Evolutionary conservation across 2,329 filamentous ascomycete genomes (phyloP).

Genomic region (Colletotrichum sp.): DNA sequence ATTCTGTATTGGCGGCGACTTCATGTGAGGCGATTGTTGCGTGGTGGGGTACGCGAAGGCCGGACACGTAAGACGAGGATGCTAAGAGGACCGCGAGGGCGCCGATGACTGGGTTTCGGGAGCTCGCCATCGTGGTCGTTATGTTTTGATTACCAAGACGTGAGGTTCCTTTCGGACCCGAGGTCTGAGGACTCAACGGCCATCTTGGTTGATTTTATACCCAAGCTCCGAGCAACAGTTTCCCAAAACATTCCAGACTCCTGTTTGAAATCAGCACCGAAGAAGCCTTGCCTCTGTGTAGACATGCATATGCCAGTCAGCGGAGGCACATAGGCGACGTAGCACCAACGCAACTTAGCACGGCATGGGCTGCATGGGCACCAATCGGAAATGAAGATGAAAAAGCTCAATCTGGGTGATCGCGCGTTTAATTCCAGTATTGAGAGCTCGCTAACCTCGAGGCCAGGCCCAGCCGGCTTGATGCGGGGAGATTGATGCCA

Average conservation of each 20-base stretch:
- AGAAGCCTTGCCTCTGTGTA: background rate
- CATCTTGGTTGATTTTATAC: background rate
- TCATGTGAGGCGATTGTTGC: background rate
- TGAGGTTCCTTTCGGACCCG: rapidly evolving
- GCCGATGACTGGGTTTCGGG: background rate
- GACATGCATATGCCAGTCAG: conserved; percentile 6
- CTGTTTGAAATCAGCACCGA: rapidly evolving
- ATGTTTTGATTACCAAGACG: background rate
- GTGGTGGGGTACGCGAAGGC: background rate
- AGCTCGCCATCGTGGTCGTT: background rate
- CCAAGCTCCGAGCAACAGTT: no score
- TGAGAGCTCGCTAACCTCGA: background rate
- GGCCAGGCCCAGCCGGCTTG: background rate
- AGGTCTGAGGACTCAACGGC: background rate
- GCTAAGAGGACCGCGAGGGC: background rate
- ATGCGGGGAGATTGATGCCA: background rate
- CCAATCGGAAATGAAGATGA: background rate
- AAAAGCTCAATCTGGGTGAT: background rate
- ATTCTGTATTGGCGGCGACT: background rate
- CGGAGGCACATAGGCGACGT: background rate
- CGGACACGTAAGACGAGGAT: background rate
- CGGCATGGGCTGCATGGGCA: background rate
- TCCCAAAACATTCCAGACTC: background rate
- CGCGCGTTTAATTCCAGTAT: background rate
- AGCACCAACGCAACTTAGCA: background rate